Base-by-base conservation (phyloP, 2,329 filamentous ascomycete genomes). In the Aureobasidium leucospermi region DNA sequence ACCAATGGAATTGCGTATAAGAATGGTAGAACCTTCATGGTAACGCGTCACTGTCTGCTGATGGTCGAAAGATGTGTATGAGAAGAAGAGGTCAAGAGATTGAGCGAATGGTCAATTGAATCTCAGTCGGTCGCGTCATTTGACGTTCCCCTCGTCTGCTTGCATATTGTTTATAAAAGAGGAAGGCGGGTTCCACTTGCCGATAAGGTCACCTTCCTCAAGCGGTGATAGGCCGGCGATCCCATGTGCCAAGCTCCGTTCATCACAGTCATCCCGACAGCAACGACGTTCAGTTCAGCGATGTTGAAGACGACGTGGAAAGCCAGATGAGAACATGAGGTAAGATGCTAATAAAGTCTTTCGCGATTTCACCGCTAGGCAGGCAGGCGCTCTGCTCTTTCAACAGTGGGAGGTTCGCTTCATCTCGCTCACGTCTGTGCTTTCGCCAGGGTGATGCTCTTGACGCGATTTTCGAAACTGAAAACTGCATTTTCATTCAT, bases 1-100 rank as follows among this genome's bases (percentile, higher is more conserved):
- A 42, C 55, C 29, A 58, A 29, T 19, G 55, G 55, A 48, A 58
- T 45, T 11, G 41, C 45, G 11, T 29, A 28, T 58, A 58, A 58
- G 45, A 49, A 58, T 58, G 43, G 28, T 34, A 58, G 15, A 19
- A 48, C 34, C 28, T 42, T 58, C 55, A 58, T 58, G 34, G 34
- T 36, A 23, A 23, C 23, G 23, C 48, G 47, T 28, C 9, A 15
- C 48, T 6, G 19, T 41, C 39, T 4, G 13, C 19, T 3, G 28
- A n/a, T 16, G 19, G 11, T n/a, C 9, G 29, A 19, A 45, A 3
- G 7, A 8, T n/a, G 32, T 49, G 16, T 23, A 16, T 29, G 34
- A 39, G 34, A n/a, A n/a, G 11, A 39, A 19, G 29, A 29, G 36
- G 10, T 39, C 34, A 29, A 39, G 6, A 11, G 10, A 29, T 29